phyloP scores from a whole-genome alignment of 768 basidiomycete genomes.

The Amanita molliuscula region DNA sequence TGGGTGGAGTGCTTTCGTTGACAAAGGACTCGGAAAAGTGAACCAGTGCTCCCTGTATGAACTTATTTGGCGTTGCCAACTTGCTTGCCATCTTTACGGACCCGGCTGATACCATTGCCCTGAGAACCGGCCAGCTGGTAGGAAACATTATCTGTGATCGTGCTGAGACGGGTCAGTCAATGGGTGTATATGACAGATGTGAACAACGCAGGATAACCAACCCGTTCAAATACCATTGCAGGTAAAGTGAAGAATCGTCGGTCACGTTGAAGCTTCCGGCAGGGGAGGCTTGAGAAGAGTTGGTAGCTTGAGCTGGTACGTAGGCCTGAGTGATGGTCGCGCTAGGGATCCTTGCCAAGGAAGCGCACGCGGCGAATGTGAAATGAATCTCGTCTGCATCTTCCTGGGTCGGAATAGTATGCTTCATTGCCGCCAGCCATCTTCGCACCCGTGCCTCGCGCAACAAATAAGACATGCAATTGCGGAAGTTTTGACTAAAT shows the following conservation, averaged over 20 bases:
- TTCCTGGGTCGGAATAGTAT: background rate
- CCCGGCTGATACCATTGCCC: slow-evolving; percentile 45
- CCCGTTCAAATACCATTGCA: slow-evolving; percentile 54
- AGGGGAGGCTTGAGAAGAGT: slow-evolving; percentile 39
- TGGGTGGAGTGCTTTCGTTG: slow-evolving; percentile 37
- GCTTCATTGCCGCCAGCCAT: background rate
- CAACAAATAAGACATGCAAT: too few species aligned
- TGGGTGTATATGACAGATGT: slow-evolving; percentile 4
- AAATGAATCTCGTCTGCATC: background rate
- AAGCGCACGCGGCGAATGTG: slow-evolving; percentile 2
- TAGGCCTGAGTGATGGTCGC: slow-evolving; percentile 30
- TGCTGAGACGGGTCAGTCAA: slow-evolving; percentile 19
- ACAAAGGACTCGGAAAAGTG: slow-evolving; percentile 66
- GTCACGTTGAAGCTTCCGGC: slow-evolving; percentile 38
- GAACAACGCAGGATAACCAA: slow-evolving; percentile 14
- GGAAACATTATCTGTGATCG: slow-evolving; percentile 43
- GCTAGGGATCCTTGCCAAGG: background rate
- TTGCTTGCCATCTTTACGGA: slow-evolving; percentile 14
- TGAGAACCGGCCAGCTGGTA: slow-evolving; percentile 46
- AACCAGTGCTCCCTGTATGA: slow-evolving; percentile 62
- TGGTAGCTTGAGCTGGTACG: slow-evolving; percentile 66
- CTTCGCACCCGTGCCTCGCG: background rate
- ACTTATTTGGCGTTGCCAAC: slow-evolving; percentile 3
- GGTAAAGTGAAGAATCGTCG: slow-evolving; percentile 45
- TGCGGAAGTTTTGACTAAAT: too few species aligned